Evolutionary conservation across 805 yeast species (phyloP), one percentile per base, ranked within the genome.

Genomic region (Lipomyces spencermartinsiae): DNA sequence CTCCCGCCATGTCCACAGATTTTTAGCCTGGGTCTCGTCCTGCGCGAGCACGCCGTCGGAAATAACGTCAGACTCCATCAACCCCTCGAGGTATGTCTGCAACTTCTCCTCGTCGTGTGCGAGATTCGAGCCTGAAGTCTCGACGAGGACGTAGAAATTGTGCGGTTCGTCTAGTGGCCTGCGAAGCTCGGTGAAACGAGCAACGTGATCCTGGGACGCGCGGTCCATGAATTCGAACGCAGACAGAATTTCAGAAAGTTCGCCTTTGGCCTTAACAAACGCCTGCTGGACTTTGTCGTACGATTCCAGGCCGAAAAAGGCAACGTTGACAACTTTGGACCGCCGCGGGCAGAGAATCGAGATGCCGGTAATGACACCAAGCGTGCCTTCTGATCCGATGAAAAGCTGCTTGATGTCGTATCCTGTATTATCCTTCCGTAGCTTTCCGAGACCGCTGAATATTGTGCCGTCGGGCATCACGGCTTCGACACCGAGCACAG

Each of bases 1-100:
- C 80, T 95, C 99, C 81, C 99, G 88, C 98, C 98, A 95, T 43
- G 88, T 82, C 99, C 99, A 95, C 74, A 95, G 84, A 65, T 87
- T 87, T 69, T 83, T 83, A 68, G 91, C 80, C 79, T 95, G 98
- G 1, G 95, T 83, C 80, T 92, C 97, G 78, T 93, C 98, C 79
- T 93, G 97, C 7, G 99, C 97, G 71, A 95, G 90, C 54, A 92
- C 93, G 76, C 99, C 99, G 78, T 95, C 98, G n/a, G 84, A 82
- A 39, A 95, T 93, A 59, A 88, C 78, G 62, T 89, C 98, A 37
- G 86, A 85, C 78, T 91, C 97, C 92, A 95, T 90, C 16, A 89
- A 89, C 37, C 81, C 81, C 73, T 93, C 98, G 76, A 95, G 83
- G 78, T 95, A 95, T 0, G 85, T 77, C 77, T 92, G 97, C 65